Base-by-base conservation (phyloP, 2,329 filamentous ascomycete genomes). In the Aspergillus hortae region DNA sequence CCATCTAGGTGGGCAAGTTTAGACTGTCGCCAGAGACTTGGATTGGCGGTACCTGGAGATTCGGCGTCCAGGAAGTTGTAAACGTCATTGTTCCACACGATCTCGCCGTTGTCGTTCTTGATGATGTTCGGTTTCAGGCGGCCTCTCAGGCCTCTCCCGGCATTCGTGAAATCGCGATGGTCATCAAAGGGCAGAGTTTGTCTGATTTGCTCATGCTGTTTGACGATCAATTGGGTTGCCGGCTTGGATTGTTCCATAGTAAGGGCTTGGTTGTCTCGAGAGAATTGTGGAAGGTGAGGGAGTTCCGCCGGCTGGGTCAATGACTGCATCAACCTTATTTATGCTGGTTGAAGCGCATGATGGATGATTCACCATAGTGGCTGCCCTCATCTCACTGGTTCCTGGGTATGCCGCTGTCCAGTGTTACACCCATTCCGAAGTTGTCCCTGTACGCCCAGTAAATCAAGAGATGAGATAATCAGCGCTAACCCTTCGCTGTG, bases 21-120 rank as follows among this genome's bases (percentile, higher is more conserved):
- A 1, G 53, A 60, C 53, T 73, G 69, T n/a, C 68, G 58, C 70
- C 71, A 73, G n/a, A 73, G 59, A 11, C 57, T 64, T 2, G 62
- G 59, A 35, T 71, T 63, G 7, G 60, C 68, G 0, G 62, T 68
- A 2, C 53, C 27, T 11, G 67, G 59, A 5, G 50, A 33, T 15
- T 61, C 52, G 7, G 54, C 49, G 19, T 56, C n/a, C 14, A 72
- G 27, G 45, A 70, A 72, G 6, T 54, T 48, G 49, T 67, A 72
- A 9, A 58, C 60, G 11, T 69, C 66, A n/a, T 57, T 61, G 35
- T 72, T 56, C 67, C 67, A 72, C 23, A 68, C 51, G 2, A 59
- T 49, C 53, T 73, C 38, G 63, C 70, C 57, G 49, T 54, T 36
- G 4, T 21, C 44, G 42, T 59, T 46, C 30, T 52, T 55, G 46